Evolutionary conservation across 208 protist species (phyloP), one percentile per base, ranked within the genome.

Genomic region (Leishmania martiniquensis): DNA sequence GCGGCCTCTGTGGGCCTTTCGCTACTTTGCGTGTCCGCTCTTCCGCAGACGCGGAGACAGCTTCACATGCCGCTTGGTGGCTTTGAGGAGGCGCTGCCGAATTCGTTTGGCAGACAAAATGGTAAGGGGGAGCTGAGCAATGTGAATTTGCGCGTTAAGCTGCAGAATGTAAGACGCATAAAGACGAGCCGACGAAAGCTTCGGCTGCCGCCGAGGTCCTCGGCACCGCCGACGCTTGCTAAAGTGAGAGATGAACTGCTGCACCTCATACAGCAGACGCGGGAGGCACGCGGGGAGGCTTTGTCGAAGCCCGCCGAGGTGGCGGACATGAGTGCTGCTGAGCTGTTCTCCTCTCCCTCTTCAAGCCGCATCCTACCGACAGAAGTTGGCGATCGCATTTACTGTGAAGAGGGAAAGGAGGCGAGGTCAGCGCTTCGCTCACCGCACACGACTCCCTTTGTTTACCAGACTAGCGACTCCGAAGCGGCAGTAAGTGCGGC

Each of bases 61-160:
- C 78, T 93, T 10, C 89, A 89, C 54, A 87, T 75, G 49, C 89
- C 87, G 20, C 89, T 80, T 2, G 89, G 89, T 3, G 89, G 89
- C 20, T 91, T 93, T 63, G 83, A 87, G 5, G 84, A 93, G 67
- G 71, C 44, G n/a, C 81, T 91, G 29, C 89, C 89, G 39, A 76
- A 83, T 3, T 88, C 86, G 22, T 87, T 93, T 68, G 89, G 89
- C 39, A 75, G 79, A 15, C 78, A 83, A 6, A 79, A 67, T 25
- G 87, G 79, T 20, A 91, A 89, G 54, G 89, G 89, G 4, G 75
- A 83, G 65, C 60, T 87, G 60, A 93, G 89, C 82, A 89, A 76
- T 65, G 85, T 87, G 45, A 93, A 93, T 75, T 62, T 89, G 44
- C 84, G 69, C 49, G 34, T 44, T 32, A 87, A 71, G 63, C 80